Evolutionary conservation across 176 grass and related monocot species (phyloP).

Genomic region (Puccinellia tenuiflora): DNA sequence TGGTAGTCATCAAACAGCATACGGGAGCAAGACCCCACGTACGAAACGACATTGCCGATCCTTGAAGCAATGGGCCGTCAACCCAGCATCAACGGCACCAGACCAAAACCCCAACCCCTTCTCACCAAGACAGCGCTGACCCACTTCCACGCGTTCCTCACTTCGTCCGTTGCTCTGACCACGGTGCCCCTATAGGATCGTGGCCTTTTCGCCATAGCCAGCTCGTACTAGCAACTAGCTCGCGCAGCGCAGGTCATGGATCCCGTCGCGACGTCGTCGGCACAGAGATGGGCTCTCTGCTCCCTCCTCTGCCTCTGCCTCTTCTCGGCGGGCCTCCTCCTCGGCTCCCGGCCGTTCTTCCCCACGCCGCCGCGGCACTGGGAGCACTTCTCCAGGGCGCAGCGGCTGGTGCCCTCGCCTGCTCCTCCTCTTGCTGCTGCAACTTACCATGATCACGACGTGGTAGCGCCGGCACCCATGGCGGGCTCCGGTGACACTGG

Average conservation of each 20-base stretch:
- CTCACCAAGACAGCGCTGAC: constrained; percentile 3
- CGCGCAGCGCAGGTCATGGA: neutral
- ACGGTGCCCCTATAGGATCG: neutral
- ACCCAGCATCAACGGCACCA: neutral
- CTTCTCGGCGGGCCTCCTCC: constrained; percentile 20
- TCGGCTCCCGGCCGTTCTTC: constrained; percentile 3
- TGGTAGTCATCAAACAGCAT: neutral
- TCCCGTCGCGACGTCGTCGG: neutral
- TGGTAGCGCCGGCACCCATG: neutral
- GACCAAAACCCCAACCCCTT: constrained; percentile 48
- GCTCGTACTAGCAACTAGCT: neutral
- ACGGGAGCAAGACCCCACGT: neutral
- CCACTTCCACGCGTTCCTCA: neutral
- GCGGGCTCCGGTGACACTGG: neutral
- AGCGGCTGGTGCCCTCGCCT: neutral
- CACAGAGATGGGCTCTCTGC: constrained; percentile 5
- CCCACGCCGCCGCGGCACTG: neutral
- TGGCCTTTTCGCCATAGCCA: neutral
- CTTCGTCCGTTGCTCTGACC: neutral
- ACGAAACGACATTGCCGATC: neutral
- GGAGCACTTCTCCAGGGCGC: neutral
- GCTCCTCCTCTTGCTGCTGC: neutral
- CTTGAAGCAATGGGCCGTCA: constrained; percentile 33
- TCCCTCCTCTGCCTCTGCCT: constrained; percentile 28
- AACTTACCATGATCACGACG: neutral